phyloP scores from a whole-genome alignment of 1,284 basidiomycete genomes.

The Pseudomicrostroma phylloplanum region DNA sequence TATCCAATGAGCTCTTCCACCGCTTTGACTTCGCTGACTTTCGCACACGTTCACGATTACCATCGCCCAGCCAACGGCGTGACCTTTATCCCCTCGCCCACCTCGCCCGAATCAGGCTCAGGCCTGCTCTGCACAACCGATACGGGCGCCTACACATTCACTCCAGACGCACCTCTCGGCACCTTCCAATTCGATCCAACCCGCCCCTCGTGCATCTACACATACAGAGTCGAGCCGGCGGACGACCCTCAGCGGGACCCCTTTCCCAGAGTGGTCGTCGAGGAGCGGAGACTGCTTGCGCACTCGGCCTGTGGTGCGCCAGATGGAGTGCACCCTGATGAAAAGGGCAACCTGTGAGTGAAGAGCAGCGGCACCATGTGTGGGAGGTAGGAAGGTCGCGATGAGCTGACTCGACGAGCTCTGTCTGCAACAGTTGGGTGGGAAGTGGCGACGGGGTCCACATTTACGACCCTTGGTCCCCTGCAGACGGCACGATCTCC shows the following conservation, averaged over 20 bases:
- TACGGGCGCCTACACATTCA: conserved; percentile 10
- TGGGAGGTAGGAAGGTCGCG: too few species aligned
- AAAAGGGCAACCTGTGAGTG: conserved; percentile 18
- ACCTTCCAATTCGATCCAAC: background rate
- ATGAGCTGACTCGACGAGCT: too few species aligned
- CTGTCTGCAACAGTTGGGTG: conserved; percentile 16
- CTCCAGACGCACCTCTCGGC: background rate
- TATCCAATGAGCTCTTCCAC: too few species aligned
- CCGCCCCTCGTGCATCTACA: background rate
- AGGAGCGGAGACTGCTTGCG: conserved; percentile 17
- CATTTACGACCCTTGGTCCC: conserved; percentile 24
- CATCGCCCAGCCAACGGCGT: conserved; percentile 21
- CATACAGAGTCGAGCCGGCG: background rate
- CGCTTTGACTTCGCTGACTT: too few species aligned
- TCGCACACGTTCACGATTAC: background rate
- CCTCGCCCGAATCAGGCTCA: conserved; percentile 16
- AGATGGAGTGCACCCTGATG: conserved; percentile 27
- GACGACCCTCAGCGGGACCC: background rate
- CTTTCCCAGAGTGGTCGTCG: conserved; percentile 21
- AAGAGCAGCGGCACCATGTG: too few species aligned
- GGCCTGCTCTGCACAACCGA: conserved; percentile 25
- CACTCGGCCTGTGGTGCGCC: conserved; percentile 22
- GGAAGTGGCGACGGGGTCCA: conserved; percentile 29
- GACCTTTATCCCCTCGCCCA: conserved; percentile 22
- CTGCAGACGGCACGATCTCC: conserved; percentile 2